Evolutionary conservation across 805 yeast genomes (phyloP).

Genomic region (Candida sithepensis): DNA sequence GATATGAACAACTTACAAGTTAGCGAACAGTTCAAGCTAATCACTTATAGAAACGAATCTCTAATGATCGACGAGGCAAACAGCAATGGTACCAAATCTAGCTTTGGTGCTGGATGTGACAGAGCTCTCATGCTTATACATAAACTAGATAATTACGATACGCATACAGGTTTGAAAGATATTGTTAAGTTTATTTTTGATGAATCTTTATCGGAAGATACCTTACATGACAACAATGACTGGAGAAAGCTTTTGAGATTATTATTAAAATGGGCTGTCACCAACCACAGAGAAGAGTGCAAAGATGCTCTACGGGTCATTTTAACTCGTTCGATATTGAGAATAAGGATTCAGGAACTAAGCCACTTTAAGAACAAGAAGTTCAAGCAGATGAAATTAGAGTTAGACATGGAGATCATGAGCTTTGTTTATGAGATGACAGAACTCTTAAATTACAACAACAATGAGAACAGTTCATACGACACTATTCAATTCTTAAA

Average conservation of each 20-base stretch:
- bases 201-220: slow-evolving; percentile 16
- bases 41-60: slow-evolving; percentile 68
- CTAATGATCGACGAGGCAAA: slow-evolving; percentile 47
- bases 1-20: slow-evolving; percentile 31
- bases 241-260: slow-evolving; percentile 26
- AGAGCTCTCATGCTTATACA: slow-evolving; percentile 19
- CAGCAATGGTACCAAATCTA: slow-evolving; percentile 9
- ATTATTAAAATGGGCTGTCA: slow-evolving; percentile 30
- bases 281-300: slow-evolving; percentile 18
- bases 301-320: slow-evolving; percentile 17
- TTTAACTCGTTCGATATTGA: slow-evolving; percentile 25
- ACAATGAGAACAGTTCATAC: slow-evolving; percentile 12
- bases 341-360: slow-evolving; percentile 19
- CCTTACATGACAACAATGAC: slow-evolving; percentile 9
- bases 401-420: slow-evolving; percentile 30
- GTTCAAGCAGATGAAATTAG: slow-evolving; percentile 24
- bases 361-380: slow-evolving; percentile 21
- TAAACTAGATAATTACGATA: slow-evolving; percentile 26
- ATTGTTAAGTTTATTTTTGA: slow-evolving; percentile 25
- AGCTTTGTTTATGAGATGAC: slow-evolving; percentile 31
- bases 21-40: slow-evolving; percentile 51
- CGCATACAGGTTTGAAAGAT: slow-evolving; percentile 12
- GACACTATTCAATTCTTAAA: slow-evolving; percentile 34
- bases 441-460: slow-evolving; percentile 23
- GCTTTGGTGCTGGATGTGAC: slow-evolving; percentile 13